Conservation (phyloP, 345 rosid genomes). For the Eucalyptus virginea region DNA sequence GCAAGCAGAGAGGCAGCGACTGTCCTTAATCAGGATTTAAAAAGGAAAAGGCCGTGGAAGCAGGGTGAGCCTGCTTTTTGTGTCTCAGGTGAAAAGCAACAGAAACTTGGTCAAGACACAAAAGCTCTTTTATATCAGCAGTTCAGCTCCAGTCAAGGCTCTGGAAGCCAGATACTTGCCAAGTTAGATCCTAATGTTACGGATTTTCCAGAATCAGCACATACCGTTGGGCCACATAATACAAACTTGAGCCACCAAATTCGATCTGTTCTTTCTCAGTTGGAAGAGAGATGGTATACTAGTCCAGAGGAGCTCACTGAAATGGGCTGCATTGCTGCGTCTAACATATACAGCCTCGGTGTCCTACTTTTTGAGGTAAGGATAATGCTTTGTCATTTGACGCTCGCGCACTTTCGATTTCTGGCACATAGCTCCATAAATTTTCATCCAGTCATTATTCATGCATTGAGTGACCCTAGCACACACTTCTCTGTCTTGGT, state of each 20-base stretch:
- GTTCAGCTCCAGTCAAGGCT: neutral
- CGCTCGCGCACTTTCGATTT: neutral
- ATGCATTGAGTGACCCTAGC: neutral
- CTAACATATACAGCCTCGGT: slow-evolving; percentile 66
- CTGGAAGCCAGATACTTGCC: slow-evolving; percentile 7
- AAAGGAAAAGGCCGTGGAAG: slow-evolving; percentile 24
- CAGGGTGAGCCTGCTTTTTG: neutral
- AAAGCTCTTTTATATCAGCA: neutral
- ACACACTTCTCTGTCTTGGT: neutral
- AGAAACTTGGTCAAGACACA: neutral
- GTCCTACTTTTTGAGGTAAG: slow-evolving; percentile 77
- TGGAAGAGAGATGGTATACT: slow-evolving; percentile 57
- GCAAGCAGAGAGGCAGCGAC: slow-evolving; percentile 11
- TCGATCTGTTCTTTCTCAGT: slow-evolving; percentile 8
- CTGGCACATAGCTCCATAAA: neutral
- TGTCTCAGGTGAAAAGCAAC: neutral
- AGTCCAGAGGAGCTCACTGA: slow-evolving; percentile 49
- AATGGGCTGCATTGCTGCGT: slow-evolving; percentile 20
- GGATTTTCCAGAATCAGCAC: slow-evolving; percentile 5
- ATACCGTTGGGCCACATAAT: neutral
- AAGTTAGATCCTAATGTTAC: slow-evolving; percentile 1
- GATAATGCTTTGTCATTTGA: neutral
- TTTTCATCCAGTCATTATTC: neutral
- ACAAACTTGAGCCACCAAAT: slow-evolving; percentile 7
- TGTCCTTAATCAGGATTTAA: slow-evolving; percentile 11